Evolutionary conservation across 2,329 filamentous ascomycete species (phyloP).

Genomic region (Acephala macrosclerotiorum): DNA sequence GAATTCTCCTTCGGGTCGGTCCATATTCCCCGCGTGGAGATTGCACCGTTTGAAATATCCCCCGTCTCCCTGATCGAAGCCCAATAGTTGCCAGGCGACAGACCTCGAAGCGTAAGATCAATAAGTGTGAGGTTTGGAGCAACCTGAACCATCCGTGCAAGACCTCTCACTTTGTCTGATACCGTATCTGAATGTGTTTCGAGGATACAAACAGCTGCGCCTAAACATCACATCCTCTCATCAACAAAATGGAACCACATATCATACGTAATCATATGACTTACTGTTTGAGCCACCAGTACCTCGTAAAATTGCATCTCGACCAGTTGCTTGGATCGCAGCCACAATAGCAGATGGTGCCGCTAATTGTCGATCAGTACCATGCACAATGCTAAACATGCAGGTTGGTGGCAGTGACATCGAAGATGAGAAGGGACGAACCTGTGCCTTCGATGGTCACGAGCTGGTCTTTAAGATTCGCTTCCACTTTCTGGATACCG

Average conservation of each 20-base stretch:
- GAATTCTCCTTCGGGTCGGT: slow-evolving; percentile 52
- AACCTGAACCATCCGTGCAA: slow-evolving; percentile 94
- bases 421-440: slow-evolving; percentile 47
- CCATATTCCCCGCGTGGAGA: slow-evolving; percentile 84
- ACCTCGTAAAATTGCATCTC: slow-evolving; percentile 92
- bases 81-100: slow-evolving; percentile 81
- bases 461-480: slow-evolving; percentile 82
- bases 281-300: slow-evolving; percentile 85
- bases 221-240: slow-evolving; percentile 46
- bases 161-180: slow-evolving; percentile 76
- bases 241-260: slow-evolving; percentile 4
- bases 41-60: slow-evolving; percentile 84
- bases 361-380: slow-evolving; percentile 53
- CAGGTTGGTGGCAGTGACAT: background rate
- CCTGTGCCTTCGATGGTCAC: slow-evolving; percentile 86
- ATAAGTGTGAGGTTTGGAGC: slow-evolving; percentile 79
- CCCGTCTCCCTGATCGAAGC: slow-evolving; percentile 87
- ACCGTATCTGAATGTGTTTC: slow-evolving; percentile 76
- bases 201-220: slow-evolving; percentile 92
- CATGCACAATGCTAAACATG: slow-evolving; percentile 18
- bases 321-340: slow-evolving; percentile 87
- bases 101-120: slow-evolving; percentile 85
- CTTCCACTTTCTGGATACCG: slow-evolving; percentile 84
- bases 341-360: slow-evolving; percentile 89
- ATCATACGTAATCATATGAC: slow-evolving; percentile 44